Conservation (phyloP, 2,329 filamentous ascomycete genomes). For the Epichloe typhina region DNA sequence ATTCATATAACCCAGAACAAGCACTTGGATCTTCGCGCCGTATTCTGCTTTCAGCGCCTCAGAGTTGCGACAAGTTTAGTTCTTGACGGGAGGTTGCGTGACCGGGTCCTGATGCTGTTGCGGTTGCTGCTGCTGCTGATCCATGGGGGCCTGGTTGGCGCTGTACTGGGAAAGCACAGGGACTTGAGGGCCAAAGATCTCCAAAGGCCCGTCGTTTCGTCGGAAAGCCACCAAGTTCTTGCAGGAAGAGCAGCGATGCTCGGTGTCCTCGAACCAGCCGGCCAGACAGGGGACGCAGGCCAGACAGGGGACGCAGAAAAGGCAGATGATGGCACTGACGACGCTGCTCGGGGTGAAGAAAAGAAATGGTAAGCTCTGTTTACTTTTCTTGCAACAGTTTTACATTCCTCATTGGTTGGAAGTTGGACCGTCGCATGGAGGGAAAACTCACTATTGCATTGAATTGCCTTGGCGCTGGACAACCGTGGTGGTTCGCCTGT, state of each 20-base stretch:
- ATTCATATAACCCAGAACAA: not conserved
- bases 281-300: conserved; percentile 19
- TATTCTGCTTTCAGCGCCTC: not conserved
- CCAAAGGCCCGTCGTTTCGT: conserved; percentile 9
- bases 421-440: too few relatives aligned
- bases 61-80: not conserved
- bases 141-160: conserved; percentile 6
- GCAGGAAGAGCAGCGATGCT: conserved; percentile 18
- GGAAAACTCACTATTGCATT: conserved; percentile 14
- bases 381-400: not conserved
- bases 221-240: conserved; percentile 16
- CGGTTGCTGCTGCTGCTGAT: not conserved
- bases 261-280: conserved; percentile 19
- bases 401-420: too few relatives aligned
- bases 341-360: conserved; percentile 8
- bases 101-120: not conserved
- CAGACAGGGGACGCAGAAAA: conserved; percentile 18
- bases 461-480: conserved; percentile 12
- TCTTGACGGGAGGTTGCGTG: not conserved
- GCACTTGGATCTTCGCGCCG: not conserved
- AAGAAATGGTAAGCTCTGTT: not conserved
- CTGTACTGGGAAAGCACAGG: conserved; percentile 8
- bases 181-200: conserved; percentile 11
- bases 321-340: conserved; percentile 16
- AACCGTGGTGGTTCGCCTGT: conserved; percentile 11